A percentile compares a stretch with the other conserved stretches of the same genome.
Evolutionary conservation across 2,329 filamentous ascomycete genomes (phyloP).

Genomic region (Colletotrichum paranaense): DNA sequence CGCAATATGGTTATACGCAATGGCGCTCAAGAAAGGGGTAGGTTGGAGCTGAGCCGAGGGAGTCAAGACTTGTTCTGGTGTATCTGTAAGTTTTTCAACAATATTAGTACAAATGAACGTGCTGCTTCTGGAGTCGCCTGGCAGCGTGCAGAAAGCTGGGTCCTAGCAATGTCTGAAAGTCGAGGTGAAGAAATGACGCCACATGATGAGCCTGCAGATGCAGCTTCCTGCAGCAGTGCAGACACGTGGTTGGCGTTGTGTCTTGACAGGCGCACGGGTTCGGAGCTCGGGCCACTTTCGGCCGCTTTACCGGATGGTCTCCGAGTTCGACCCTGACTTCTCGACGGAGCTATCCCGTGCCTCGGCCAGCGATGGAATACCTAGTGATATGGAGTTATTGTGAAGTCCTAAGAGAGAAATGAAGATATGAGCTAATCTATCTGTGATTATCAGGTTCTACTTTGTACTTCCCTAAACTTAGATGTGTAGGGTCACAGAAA

Average conservation of each 20-base stretch:
- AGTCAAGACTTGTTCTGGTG: not conserved
- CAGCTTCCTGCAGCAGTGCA: not conserved
- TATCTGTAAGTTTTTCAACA: not conserved
- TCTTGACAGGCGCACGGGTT: conserved; percentile 12
- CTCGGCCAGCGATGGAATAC: not conserved
- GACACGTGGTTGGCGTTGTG: conserved; percentile 12
- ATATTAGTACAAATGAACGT: not conserved
- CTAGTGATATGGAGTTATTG: not conserved
- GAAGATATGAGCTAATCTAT: too few relatives aligned
- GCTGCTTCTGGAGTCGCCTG: not conserved
- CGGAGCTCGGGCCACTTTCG: not conserved
- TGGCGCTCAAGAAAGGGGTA: not conserved
- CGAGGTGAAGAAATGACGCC: conserved; percentile 3
- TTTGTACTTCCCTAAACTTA: too few relatives aligned
- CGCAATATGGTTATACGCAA: not conserved
- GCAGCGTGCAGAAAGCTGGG: not conserved
- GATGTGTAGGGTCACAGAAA: not conserved
- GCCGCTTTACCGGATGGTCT: not conserved
- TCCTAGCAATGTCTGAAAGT: not conserved
- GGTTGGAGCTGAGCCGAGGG: not conserved
- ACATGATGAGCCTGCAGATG: conserved; percentile 9
- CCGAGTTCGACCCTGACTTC: not conserved
- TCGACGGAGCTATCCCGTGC: not conserved
- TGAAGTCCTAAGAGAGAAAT: not conserved
- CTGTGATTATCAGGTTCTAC: too few relatives aligned